These are phyloP conservation scores for Cladorrhinum sp. DNA, from an alignment of 2,329 filamentous ascomycete species.

Conservation along the genomic window DNA sequence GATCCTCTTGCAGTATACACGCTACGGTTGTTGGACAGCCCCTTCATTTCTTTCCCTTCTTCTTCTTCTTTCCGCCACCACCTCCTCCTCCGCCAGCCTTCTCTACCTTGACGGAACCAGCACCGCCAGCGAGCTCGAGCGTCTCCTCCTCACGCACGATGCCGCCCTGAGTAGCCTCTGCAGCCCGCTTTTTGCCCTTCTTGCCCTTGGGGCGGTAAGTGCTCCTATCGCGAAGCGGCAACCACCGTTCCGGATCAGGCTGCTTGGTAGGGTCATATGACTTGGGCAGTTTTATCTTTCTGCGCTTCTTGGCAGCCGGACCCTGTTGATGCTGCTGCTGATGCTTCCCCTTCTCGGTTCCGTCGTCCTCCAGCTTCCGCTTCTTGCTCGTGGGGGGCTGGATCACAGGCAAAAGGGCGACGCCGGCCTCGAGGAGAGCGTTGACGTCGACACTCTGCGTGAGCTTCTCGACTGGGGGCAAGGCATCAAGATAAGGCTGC, in stretches of 20 bases:
- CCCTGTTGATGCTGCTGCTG: constrained; percentile 16
- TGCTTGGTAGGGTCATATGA: constrained; percentile 73
- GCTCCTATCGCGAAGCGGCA: constrained; percentile 84
- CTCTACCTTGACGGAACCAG: constrained; percentile 61
- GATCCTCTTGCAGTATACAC: neutral
- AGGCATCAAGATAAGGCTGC: constrained; percentile 50
- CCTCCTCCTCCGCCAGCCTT: constrained; percentile 42
- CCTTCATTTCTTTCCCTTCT: constrained; percentile 48
- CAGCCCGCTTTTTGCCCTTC: constrained; percentile 82
- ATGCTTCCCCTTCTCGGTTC: constrained; percentile 36
- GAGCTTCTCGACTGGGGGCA: constrained; percentile 62
- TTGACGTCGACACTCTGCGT: constrained; percentile 58
- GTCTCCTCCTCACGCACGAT: constrained; percentile 71
- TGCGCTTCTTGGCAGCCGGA: constrained; percentile 51
- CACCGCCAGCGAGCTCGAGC: constrained; percentile 60
- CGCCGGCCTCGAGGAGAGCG: constrained; percentile 63
- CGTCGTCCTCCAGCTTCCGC: constrained; percentile 38
- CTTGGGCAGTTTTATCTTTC: constrained; percentile 62
- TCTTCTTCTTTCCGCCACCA: constrained; percentile 33
- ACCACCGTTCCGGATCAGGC: constrained; percentile 87
- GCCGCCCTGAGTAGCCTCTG: constrained; percentile 81
- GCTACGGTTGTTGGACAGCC: neutral
- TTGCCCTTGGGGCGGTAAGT: constrained; percentile 87
- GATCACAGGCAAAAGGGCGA: constrained; percentile 48
- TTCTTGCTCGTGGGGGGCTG: constrained; percentile 42